Percentiles rank a stretch among this genome's conserved stretches.
Conservation (phyloP, 495 filamentous ascomycete genomes). For the Penicillium daleae region DNA sequence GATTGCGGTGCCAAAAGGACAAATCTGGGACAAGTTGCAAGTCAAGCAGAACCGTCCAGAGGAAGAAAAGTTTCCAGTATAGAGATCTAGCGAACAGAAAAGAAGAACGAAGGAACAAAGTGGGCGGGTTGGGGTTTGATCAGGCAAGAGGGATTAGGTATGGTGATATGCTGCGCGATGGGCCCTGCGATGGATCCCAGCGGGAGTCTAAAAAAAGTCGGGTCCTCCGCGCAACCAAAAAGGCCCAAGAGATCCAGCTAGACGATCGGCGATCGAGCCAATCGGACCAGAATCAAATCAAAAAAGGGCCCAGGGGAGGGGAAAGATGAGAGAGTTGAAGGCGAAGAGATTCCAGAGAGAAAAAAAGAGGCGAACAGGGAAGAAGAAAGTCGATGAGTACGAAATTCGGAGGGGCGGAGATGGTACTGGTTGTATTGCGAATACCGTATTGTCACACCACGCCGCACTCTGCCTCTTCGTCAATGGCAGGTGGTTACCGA, state of each 20-base stretch:
- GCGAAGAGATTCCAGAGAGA: no score
- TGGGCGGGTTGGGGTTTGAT: slow-evolving; percentile 11
- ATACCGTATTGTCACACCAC: slow-evolving; percentile 21
- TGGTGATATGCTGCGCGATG: slow-evolving; percentile 21
- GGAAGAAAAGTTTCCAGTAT: not conserved
- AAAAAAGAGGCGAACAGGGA: slow-evolving; percentile 3
- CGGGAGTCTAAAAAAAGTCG: slow-evolving; percentile 33
- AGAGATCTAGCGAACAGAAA: not conserved
- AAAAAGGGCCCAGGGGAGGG: slow-evolving; percentile 3
- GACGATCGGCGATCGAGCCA: slow-evolving; percentile 25
- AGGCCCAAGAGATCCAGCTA: not conserved
- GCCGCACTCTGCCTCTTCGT: not conserved
- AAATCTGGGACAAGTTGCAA: not conserved
- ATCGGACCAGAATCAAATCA: slow-evolving; percentile 13
- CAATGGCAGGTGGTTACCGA: not conserved
- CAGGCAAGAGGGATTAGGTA: slow-evolving; percentile 16
- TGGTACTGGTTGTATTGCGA: slow-evolving; percentile 7
- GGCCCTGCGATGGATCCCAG: slow-evolving; percentile 36
- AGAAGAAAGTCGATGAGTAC: slow-evolving; percentile 31
- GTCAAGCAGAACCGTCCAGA: not conserved
- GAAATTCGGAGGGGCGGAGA: slow-evolving; percentile 23
- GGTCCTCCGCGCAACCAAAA: slow-evolving; percentile 21
- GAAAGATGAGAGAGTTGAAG: slow-evolving; percentile 1
- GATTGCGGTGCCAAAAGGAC: not conserved
- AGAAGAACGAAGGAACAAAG: slow-evolving; percentile 9